Percentiles rank a stretch among this genome's conserved stretches.
Evolutionary conservation across 163 green algal genomes (phyloP).

Genomic region (Scenedesmus sp.): DNA sequence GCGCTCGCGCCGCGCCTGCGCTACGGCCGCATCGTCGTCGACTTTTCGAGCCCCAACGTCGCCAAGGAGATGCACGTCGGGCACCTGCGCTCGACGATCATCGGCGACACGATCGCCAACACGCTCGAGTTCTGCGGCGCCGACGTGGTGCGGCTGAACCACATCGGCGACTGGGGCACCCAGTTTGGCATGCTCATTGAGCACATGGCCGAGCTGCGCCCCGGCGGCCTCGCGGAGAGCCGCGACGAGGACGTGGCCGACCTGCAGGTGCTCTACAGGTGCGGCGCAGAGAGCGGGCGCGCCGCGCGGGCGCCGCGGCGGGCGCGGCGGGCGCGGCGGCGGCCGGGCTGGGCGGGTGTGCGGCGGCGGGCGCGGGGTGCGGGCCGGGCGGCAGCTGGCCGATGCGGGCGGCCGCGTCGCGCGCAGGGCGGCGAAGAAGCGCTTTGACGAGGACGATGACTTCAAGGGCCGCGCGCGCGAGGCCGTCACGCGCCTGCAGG

Average conservation of each 20-base stretch:
- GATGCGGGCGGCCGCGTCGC: too few species aligned
- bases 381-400: too few species aligned
- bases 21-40: constrained; percentile 82
- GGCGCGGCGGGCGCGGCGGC: background rate
- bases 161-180: constrained; percentile 99
- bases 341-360: background rate
- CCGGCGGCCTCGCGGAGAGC: constrained; percentile 64
- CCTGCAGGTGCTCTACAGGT: constrained; percentile 75
- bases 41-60: constrained; percentile 98
- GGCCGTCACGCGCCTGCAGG: constrained; percentile 86
- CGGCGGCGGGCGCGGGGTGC: background rate
- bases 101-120: constrained; percentile 77
- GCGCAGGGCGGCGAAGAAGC: constrained; percentile 87
- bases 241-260: constrained; percentile 75
- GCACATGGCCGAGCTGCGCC: constrained; percentile 86
- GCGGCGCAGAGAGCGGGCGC: background rate
- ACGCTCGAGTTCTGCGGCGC: constrained; percentile 89
- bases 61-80: constrained; percentile 99
- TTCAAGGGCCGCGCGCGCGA: constrained; percentile 94
- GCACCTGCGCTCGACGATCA: constrained; percentile 98
- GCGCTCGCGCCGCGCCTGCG: constrained; percentile 33
- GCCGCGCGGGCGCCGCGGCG: background rate
- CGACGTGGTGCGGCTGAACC: constrained; percentile 93
- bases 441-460: constrained; percentile 95
- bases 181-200: constrained; percentile 99